Evolutionary conservation across 2,329 filamentous ascomycete genomes (phyloP).

Genomic region (Sclerotinia subarctica): DNA sequence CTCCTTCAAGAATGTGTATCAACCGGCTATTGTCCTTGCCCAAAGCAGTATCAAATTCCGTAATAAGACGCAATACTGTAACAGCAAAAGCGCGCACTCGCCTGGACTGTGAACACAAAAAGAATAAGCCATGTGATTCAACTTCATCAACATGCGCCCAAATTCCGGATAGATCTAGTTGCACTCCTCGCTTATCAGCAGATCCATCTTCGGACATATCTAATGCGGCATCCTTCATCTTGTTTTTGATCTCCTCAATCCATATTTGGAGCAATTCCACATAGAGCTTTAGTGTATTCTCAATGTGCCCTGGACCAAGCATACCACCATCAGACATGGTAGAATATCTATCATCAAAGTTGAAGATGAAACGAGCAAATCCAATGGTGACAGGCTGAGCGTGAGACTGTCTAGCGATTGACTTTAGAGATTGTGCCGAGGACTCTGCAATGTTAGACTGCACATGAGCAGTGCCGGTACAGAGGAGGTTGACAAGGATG

Average conservation of each 20-base stretch:
- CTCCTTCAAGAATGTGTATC: slow-evolving; percentile 88
- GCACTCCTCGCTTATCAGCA: slow-evolving; percentile 68
- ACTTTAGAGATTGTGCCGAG: slow-evolving; percentile 88
- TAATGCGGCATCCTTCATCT: slow-evolving; percentile 68
- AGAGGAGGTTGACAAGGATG: slow-evolving; percentile 87
- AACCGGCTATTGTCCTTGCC: slow-evolving; percentile 72
- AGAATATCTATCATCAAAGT: slow-evolving; percentile 94
- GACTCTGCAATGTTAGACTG: slow-evolving; percentile 89
- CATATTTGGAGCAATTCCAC: slow-evolving; percentile 93
- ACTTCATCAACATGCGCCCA: slow-evolving; percentile 95
- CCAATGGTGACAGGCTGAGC: slow-evolving; percentile 95
- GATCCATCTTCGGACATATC: slow-evolving; percentile 61
- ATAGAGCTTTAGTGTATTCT: slow-evolving; percentile 88
- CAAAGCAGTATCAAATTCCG: slow-evolving; percentile 87
- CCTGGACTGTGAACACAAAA: slow-evolving; percentile 91
- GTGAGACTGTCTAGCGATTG: slow-evolving; percentile 88
- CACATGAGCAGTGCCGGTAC: slow-evolving; percentile 94
- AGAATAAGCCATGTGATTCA: slow-evolving; percentile 94
- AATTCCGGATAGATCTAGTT: slow-evolving; percentile 81
- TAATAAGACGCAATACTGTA: slow-evolving; percentile 85
- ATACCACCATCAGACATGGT: slow-evolving; percentile 98
- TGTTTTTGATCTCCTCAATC: slow-evolving; percentile 93
- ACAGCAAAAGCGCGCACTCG: slow-evolving; percentile 87
- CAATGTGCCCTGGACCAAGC: slow-evolving; percentile 89
- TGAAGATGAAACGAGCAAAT: slow-evolving; percentile 96